These are phyloP conservation scores for Flammula alnicola DNA, from an alignment of 1,284 basidiomycete species.

Conservation along the genomic window DNA sequence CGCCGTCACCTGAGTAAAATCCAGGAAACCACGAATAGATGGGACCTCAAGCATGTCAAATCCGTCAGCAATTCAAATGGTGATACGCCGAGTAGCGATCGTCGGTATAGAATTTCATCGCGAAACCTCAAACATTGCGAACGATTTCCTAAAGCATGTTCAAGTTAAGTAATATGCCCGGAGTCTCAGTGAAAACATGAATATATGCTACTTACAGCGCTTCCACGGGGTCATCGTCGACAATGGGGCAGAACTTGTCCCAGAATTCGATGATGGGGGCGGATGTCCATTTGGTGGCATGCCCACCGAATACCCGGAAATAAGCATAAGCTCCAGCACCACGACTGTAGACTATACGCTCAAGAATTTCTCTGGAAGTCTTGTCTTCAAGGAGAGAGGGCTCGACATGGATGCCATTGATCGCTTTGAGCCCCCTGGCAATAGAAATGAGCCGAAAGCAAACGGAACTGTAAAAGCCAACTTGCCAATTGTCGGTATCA, in stretches of 20 bases:
- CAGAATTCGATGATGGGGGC: constrained; percentile 74
- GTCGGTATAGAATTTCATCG: constrained; percentile 81
- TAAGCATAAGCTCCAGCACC: constrained; percentile 83
- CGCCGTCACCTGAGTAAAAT: constrained; percentile 56
- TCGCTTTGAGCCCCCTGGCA: constrained; percentile 54
- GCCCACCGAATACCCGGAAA: constrained; percentile 73
- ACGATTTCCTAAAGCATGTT: constrained; percentile 65
- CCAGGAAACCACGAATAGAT: constrained; percentile 58
- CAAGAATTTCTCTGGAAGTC: constrained; percentile 77
- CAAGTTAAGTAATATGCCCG: too few species aligned
- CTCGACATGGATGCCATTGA: constrained; percentile 48
- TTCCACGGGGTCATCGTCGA: constrained; percentile 77
- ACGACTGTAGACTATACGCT: constrained; percentile 76
- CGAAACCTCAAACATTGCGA: constrained; percentile 86
- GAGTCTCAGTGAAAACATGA: constrained; percentile 2
- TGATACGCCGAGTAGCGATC: constrained; percentile 70
- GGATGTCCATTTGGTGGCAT: constrained; percentile 65
- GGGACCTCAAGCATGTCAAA: constrained; percentile 66
- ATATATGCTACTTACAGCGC: constrained; percentile 51
- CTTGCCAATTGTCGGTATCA: constrained; percentile 70
- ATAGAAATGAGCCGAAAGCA: not conserved
- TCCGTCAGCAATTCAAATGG: constrained; percentile 75
- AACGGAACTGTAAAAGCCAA: constrained; percentile 1
- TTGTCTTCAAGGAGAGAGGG: constrained; percentile 71
- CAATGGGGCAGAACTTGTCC: constrained; percentile 78